Evolutionary conservation across 768 basidiomycete species (phyloP).

Genomic region (Serendipita sp.): DNA sequence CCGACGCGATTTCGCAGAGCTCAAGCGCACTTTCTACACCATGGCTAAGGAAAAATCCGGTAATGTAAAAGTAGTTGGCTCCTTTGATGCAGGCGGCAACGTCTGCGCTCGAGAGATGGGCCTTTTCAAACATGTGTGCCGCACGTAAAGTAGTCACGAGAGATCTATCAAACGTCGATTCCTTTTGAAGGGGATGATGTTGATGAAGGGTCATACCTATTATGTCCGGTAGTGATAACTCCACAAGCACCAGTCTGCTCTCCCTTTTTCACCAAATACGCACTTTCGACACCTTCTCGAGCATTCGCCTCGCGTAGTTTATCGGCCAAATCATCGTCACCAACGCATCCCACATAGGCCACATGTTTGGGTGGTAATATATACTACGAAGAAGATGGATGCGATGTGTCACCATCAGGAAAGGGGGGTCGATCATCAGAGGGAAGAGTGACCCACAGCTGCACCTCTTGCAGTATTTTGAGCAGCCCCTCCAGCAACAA

Average conservation of each 20-base stretch:
- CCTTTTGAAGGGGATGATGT: neutral
- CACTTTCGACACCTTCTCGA: constrained; percentile 75
- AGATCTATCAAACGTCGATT: constrained; percentile 34
- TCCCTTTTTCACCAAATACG: constrained; percentile 76
- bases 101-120: constrained; percentile 59
- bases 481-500: constrained; percentile 92
- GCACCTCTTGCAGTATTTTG: constrained; percentile 96
- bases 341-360: constrained; percentile 89
- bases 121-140: constrained; percentile 76
- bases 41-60: constrained; percentile 95
- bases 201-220: constrained; percentile 39
- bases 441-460: constrained; percentile 43
- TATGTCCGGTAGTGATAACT: constrained; percentile 83
- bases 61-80: constrained; percentile 84
- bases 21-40: constrained; percentile 55
- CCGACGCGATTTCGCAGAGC: constrained; percentile 62
- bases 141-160: constrained; percentile 81
- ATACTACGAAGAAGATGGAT: constrained; percentile 41
- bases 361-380: constrained; percentile 76
- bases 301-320: constrained; percentile 82
- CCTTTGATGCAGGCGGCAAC: constrained; percentile 63
- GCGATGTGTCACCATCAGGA: neutral
- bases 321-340: constrained; percentile 78
- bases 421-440: neutral
- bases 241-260: constrained; percentile 93